Evolutionary conservation across 768 basidiomycete species (phyloP), one percentile per base, ranked within the genome.

Genomic region (Mrakia blollopis): DNA sequence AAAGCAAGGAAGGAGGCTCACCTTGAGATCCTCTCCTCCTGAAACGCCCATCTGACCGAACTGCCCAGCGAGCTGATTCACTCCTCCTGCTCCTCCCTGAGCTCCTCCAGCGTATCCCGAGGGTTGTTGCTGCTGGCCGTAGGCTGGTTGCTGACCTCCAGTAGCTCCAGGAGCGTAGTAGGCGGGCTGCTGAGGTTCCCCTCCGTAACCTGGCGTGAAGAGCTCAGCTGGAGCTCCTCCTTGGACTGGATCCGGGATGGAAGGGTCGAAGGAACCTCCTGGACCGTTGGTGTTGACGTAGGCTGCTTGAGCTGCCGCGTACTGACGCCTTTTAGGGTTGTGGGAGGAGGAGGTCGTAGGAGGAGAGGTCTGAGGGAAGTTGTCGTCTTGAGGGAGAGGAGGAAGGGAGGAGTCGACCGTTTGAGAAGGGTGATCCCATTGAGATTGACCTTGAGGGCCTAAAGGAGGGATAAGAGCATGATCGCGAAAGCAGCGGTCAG

Each of bases 241-340:
- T 50, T 60, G 73, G 21, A 35, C 11, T 4, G 52, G 35, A 28
- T 69, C 75, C n/a, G 63, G 72, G 30, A 72, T 35, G 41, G 71
- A 65, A 32, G 76, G 70, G n/a, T 72, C 57, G 30, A 52, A 54
- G n/a, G 74, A 57, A 32, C 72, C 77, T 73, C 69, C 79, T 13
- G 70, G 69, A 32, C 75, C 81, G 54, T 65, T 82, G 50, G 89
- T 88, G 52, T 81, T 80, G 80, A 93, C 93, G 83, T 94, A 94
- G 3, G 88, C 93, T 81, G 93, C 93, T 84, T 97, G 94, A 16
- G 92, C 94, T 5, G 92, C 89, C 69, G 95, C 95, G 83, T 98
- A 98, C 83, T 96, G 94, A 63, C 95, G 90, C 62, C 83, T 65
- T 80, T 93, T 91, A 84, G 92, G 91, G 73, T 85, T 74, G 79